These are phyloP conservation scores for Chrysanthemum lavandulifolium DNA, from an alignment of 129 eudicot genomes.

Conservation along the genomic window DNA sequence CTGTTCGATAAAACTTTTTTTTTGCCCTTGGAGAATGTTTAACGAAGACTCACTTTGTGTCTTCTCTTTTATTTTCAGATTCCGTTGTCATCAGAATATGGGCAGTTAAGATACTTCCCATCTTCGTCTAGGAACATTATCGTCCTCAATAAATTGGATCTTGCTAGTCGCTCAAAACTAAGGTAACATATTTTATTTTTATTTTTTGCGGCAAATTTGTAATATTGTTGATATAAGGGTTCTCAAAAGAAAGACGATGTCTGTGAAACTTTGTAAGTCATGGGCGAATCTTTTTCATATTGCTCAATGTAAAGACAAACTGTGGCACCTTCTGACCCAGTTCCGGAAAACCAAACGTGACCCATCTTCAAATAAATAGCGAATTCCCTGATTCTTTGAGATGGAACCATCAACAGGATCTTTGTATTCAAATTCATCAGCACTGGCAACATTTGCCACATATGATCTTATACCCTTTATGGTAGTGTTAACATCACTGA, in stretches of 20 bases:
- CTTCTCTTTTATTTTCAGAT: slow-evolving; percentile 34
- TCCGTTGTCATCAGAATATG: slow-evolving; percentile 64
- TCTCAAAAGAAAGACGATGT: too few relatives aligned
- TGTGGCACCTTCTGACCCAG: slow-evolving; percentile 90
- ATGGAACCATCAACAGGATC: slow-evolving; percentile 93
- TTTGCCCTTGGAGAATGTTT: too few relatives aligned
- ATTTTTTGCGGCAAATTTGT: too few relatives aligned
- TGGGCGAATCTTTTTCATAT: slow-evolving; percentile 72
- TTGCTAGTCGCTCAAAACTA: slow-evolving; percentile 51
- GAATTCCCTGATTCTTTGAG: slow-evolving; percentile 83
- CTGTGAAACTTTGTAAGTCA: too few relatives aligned
- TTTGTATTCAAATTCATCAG: slow-evolving; percentile 90
- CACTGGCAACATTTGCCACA: too few relatives aligned
- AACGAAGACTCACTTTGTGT: too few relatives aligned
- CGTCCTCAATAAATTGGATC: slow-evolving; percentile 75
- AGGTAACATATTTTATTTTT: slow-evolving; percentile 65
- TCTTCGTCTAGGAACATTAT: slow-evolving; percentile 58
- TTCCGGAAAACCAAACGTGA: slow-evolving; percentile 85
- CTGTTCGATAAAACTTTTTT: slow-evolving; percentile 62
- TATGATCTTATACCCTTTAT: too few relatives aligned
- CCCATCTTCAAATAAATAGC: slow-evolving; percentile 84
- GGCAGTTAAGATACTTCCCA: slow-evolving; percentile 31
- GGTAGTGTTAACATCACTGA: slow-evolving; percentile 54
- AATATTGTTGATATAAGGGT: too few relatives aligned
- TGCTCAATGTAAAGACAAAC: slow-evolving; percentile 85